Evolutionary conservation across 2,329 filamentous ascomycete genomes (phyloP).

Genomic region (Pseudocercospora fijiensis): DNA sequence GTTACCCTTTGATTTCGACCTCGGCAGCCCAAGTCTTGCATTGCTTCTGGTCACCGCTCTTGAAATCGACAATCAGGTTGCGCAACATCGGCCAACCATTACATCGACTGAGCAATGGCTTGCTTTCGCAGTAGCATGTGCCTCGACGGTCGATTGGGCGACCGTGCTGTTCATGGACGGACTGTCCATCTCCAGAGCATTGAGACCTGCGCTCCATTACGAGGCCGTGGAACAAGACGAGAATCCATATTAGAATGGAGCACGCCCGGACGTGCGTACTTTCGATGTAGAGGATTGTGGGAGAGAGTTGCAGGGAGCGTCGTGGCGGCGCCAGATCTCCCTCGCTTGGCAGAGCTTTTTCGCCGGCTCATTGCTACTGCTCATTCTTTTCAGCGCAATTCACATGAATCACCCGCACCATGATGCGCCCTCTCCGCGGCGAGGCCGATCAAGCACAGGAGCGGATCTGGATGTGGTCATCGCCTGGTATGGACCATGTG

Average conservation of each 20-base stretch:
- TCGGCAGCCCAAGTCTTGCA: neutral
- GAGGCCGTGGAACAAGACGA: neutral
- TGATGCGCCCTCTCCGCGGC: neutral
- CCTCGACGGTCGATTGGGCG: neutral
- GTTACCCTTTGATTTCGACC: neutral
- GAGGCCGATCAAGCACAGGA: neutral
- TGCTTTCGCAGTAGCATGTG: neutral
- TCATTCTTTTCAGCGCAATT: neutral
- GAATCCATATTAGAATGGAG: no score
- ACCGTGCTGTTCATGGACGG: neutral
- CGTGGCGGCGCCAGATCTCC: neutral
- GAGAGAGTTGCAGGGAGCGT: neutral
- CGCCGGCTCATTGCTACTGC: neutral
- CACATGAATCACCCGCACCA: neutral
- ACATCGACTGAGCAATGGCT: neutral
- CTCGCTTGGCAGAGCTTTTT: neutral
- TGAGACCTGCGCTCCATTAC: neutral
- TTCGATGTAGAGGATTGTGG: neutral
- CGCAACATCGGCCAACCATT: neutral
- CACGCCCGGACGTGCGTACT: neutral
- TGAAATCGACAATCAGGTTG: neutral
- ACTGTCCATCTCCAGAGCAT: no score
- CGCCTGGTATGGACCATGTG: conserved; percentile 17
- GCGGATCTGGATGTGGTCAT: conserved; percentile 21
- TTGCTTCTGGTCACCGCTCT: neutral